A percentile compares a stretch with the other conserved stretches of the same genome.
These are phyloP conservation scores for Elaphomyces granulatus DNA, from an alignment of 495 filamentous ascomycete species.

Conservation along the genomic window DNA sequence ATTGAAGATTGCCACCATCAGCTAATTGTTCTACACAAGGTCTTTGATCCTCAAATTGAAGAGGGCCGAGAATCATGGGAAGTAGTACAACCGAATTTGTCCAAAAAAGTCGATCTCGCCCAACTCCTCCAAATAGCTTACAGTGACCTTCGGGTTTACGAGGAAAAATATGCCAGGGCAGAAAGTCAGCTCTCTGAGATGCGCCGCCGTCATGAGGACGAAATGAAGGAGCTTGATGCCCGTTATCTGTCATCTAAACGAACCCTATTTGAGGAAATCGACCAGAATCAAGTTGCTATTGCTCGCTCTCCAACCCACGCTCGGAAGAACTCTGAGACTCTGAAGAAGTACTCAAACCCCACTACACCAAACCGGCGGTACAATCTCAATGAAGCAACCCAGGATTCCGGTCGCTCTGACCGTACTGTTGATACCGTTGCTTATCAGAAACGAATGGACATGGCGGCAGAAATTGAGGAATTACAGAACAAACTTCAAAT, in stretches of 20 bases:
- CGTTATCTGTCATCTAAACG: conserved; percentile 58
- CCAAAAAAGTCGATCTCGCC: conserved; percentile 65
- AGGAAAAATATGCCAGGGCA: conserved; percentile 68
- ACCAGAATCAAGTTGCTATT: conserved; percentile 63
- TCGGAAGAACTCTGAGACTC: conserved; percentile 54
- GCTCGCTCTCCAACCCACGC: conserved; percentile 65
- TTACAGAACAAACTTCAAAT: conserved; percentile 91
- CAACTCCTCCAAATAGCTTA: conserved; percentile 79
- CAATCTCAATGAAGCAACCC: conserved; percentile 43
- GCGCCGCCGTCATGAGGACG: conserved; percentile 53
- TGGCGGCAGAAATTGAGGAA: conserved; percentile 81
- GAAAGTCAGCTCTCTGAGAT: conserved; percentile 74
- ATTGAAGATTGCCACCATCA: conserved; percentile 65
- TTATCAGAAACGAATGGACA: conserved; percentile 80
- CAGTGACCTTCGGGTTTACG: conserved; percentile 69
- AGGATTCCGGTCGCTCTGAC: conserved; percentile 78
- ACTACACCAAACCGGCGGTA: conserved; percentile 63
- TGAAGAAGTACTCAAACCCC: conserved; percentile 55
- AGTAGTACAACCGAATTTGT: conserved; percentile 41
- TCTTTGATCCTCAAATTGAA: conserved; percentile 64
- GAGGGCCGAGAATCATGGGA: conserved; percentile 49
- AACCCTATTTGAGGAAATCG: conserved; percentile 72
- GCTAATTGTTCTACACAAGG: conserved; percentile 65
- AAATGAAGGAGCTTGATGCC: conserved; percentile 58
- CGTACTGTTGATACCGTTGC: conserved; percentile 77